phyloP scores from a whole-genome alignment of 2,329 filamentous ascomycete species.

The Neonectria punicea region DNA sequence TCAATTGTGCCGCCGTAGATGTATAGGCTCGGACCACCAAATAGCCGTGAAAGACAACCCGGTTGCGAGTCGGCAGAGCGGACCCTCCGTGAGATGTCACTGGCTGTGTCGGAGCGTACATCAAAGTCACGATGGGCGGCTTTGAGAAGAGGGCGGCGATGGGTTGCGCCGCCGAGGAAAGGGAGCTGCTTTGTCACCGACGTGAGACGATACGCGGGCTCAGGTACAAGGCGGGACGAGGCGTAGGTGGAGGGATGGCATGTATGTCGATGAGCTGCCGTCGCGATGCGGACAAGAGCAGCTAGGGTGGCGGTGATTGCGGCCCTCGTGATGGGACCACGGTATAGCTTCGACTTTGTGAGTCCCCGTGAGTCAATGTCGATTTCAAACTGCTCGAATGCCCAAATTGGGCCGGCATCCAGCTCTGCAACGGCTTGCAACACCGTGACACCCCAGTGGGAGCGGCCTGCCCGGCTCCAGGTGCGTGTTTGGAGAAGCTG shows the following conservation, averaged over 20 bases:
- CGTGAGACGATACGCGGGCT: neutral
- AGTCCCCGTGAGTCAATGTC: conserved; percentile 22
- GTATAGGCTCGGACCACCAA: conserved; percentile 17
- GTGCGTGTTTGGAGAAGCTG: conserved; percentile 23
- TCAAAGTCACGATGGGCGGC: conserved; percentile 21
- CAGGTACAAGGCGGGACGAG: neutral
- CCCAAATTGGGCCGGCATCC: conserved; percentile 33
- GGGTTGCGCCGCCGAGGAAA: conserved; percentile 11
- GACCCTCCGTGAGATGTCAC: conserved; percentile 27
- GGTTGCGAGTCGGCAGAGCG: conserved; percentile 31
- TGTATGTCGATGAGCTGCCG: conserved; percentile 1
- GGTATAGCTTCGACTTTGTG: conserved; percentile 30
- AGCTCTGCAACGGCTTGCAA: conserved; percentile 31
- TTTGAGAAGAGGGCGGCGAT: conserved; percentile 10
- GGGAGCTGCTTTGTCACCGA: conserved; percentile 4
- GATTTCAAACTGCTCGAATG: conserved; percentile 31
- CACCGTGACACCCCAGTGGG: conserved; percentile 34
- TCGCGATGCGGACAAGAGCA: conserved; percentile 1
- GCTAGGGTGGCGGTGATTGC: conserved; percentile 22
- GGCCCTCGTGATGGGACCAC: conserved; percentile 22
- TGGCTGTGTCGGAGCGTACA: conserved; percentile 11
- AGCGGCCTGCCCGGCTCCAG: conserved; percentile 25
- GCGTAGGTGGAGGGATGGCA: neutral
- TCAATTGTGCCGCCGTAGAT: conserved; percentile 21
- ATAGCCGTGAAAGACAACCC: conserved; percentile 24